Evolutionary conservation across 129 eudicot genomes (phyloP), one percentile per base, ranked within the genome.

Genomic region (Kitagawia praeruptora): DNA sequence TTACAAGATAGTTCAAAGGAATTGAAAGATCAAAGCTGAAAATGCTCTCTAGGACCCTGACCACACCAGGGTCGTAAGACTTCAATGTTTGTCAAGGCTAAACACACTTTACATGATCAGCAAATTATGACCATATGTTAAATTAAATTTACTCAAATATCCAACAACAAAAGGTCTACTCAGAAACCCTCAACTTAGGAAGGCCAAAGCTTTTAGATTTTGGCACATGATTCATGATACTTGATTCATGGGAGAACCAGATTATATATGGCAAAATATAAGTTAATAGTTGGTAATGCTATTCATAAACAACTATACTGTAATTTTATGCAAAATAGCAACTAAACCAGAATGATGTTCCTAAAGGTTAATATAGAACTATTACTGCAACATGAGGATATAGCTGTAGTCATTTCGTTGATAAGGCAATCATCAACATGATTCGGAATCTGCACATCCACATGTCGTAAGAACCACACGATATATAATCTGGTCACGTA

Each of bases 11-110:
- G 82, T 94, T 91, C n/a, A 94, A 82, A 18, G 98, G 98, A 75
- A 94, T 81, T 31, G 96, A 88, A 71, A 93, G 93, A 88, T 94
- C 89, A 84, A 94, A 88, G 70, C 92, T 89, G 86, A 94, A 94
- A 77, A 94, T 83, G 86, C 98, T 91, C 86, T 94, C 98, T 44
- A 94, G 83, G 76, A 94, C 93, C 78, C 87, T 85, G 19, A 81
- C 67, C 79, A 86, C 96, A 51, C 98, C 98, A 80, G 98, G 98
- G 75, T 94, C 98, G 77, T 86, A 72, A 6, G 98, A 94, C 98
- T 94, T 45, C 25, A 81, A 48, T 64, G 47, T 69, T 75, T 49
- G 77, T 94, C 77, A 94, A 94, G 93, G 87, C 53, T 47, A 74
- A 67, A 79, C 73, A 81, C 46, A 40, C 75, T 67, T n/a, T 5